Conservation (phyloP, 441 rosid genomes). For the Gossypium gossypioides region DNA sequence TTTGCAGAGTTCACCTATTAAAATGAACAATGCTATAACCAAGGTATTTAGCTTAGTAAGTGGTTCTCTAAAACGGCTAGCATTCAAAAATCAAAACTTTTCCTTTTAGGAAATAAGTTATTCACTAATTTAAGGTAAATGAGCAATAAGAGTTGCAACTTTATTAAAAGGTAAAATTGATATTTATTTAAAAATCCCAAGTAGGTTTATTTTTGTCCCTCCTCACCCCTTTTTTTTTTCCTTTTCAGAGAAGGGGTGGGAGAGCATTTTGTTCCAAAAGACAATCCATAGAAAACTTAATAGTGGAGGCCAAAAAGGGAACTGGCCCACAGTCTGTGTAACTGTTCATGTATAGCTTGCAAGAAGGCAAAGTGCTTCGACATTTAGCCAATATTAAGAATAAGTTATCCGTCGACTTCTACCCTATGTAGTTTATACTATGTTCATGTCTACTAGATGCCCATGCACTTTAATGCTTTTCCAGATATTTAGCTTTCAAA, state of each 20-base stretch:
- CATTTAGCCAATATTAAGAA: slow-evolving; percentile 32
- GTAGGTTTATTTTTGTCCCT: not conserved
- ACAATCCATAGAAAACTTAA: not conserved
- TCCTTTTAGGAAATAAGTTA: not conserved
- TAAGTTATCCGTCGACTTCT: not conserved
- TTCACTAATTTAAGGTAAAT: not conserved
- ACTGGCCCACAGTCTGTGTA: slow-evolving; percentile 2
- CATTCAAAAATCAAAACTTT: not conserved
- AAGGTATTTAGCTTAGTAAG: not conserved
- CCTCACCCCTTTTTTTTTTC: too few species aligned
- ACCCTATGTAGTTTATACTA: not conserved
- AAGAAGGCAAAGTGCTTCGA: slow-evolving; percentile 57
- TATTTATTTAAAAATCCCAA: not conserved
- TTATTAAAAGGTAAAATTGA: not conserved
- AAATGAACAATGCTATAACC: slow-evolving; percentile 12
- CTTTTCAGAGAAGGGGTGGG: not conserved
- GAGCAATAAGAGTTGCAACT: not conserved
- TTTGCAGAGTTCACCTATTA: slow-evolving; percentile 62
- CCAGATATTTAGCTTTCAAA: not conserved
- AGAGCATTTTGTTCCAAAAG: not conserved
- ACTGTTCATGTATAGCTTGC: slow-evolving; percentile 72
- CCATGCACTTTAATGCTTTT: not conserved
- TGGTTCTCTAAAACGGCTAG: not conserved
- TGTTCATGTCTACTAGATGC: not conserved
- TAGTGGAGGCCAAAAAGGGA: not conserved